Conservation (phyloP, 306 rosid genomes). For the Begonia fuchsioides region DNA sequence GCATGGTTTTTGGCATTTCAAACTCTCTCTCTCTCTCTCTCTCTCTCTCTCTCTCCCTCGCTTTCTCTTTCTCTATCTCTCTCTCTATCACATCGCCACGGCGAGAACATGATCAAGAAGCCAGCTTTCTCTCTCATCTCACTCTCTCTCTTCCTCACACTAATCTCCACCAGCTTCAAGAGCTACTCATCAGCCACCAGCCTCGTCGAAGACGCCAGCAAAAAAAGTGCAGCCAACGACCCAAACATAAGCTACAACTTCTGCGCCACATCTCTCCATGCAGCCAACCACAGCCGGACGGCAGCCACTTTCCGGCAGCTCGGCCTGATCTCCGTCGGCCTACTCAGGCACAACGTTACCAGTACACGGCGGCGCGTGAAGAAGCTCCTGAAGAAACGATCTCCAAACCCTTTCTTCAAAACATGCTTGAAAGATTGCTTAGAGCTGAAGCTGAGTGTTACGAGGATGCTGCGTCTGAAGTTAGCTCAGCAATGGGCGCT, state of each 20-base stretch:
- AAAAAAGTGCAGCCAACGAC: background rate
- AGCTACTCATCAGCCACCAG: background rate
- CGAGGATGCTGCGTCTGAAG: slow-evolving; percentile 11
- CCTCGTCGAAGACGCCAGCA: slow-evolving; percentile 6
- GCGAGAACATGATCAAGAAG: background rate
- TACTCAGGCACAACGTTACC: slow-evolving; percentile 2
- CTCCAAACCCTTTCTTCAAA: slow-evolving; percentile 5
- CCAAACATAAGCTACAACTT: slow-evolving; percentile 8
- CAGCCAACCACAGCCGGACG: background rate
- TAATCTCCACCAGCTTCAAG: background rate
- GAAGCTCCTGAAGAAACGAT: slow-evolving; percentile 13
- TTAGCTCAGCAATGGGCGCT: slow-evolving; percentile 46
- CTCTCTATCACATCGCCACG: background rate
- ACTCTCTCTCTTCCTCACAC: background rate
- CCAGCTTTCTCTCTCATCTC: background rate
- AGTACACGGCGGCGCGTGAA: background rate
- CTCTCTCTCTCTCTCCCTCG: no score
- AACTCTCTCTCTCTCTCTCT: no score
- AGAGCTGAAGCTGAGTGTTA: slow-evolving; percentile 29
- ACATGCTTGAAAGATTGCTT: slow-evolving; percentile 38
- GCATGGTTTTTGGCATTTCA: no score
- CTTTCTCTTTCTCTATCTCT: no score
- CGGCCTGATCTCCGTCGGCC: slow-evolving; percentile 9
- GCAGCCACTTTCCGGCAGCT: slow-evolving; percentile 3
- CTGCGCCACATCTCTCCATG: slow-evolving; percentile 12